phyloP scores from a whole-genome alignment of 192 early-diverging fungal genomes.

The Piromyces sp. region DNA sequence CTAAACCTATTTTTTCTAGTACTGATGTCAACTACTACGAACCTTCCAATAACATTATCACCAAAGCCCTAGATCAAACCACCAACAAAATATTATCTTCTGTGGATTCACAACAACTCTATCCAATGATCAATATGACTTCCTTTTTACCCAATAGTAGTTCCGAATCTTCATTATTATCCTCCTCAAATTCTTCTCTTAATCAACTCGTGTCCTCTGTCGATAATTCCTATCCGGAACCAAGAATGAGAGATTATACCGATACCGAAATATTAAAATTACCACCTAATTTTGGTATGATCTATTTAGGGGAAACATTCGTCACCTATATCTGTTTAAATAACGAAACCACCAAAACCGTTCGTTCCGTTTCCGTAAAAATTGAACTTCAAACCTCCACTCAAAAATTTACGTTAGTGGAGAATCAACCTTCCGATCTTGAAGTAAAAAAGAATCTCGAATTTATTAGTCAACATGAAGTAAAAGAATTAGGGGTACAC shows the following conservation, averaged over 20 bases:
- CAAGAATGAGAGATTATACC: not conserved
- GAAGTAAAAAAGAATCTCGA: conserved; percentile 54
- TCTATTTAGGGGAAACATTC: conserved; percentile 90
- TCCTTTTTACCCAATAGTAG: not conserved
- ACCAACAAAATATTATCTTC: not conserved
- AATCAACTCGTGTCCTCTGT: not conserved
- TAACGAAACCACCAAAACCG: conserved; percentile 54
- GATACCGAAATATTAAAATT: not conserved
- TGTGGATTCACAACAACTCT: not conserved
- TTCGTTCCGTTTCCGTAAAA: conserved; percentile 55
- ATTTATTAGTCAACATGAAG: conserved; percentile 73
- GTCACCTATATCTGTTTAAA: conserved; percentile 67
- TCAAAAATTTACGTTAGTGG: conserved; percentile 55
- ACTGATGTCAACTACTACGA: not conserved
- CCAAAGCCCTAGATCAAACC: not conserved
- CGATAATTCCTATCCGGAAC: not conserved
- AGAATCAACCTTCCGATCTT: conserved; percentile 31
- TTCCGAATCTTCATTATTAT: not conserved
- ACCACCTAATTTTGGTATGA: conserved; percentile 51
- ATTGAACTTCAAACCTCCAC: conserved; percentile 76
- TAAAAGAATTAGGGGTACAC: conserved; percentile 86
- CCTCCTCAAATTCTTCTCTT: not conserved
- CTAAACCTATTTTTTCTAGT: not conserved
- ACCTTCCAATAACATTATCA: not conserved
- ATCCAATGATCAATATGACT: not conserved